Percentiles rank a stretch among this genome's conserved stretches.
Conservation (phyloP, 2,329 filamentous ascomycete species). For the Byssoonygena ceratinophila region DNA sequence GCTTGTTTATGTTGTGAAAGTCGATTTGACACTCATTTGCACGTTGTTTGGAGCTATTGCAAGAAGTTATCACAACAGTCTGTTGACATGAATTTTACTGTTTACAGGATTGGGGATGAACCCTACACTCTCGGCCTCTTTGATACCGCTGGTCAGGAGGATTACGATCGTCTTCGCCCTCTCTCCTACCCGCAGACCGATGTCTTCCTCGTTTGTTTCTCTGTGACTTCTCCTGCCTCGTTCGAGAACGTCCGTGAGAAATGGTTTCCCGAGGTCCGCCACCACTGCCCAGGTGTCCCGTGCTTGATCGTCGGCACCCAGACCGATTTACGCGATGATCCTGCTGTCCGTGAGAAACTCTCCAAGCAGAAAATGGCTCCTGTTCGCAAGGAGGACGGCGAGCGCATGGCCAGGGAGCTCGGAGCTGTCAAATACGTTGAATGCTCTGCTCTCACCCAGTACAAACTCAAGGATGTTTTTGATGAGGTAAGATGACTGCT, state of each 20-base stretch:
- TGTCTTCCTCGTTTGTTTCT: slow-evolving; percentile 99
- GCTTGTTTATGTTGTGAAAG: background rate
- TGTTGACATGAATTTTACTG: background rate
- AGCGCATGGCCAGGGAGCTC: slow-evolving; percentile 93
- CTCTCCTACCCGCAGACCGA: slow-evolving; percentile 99
- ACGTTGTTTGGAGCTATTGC: background rate
- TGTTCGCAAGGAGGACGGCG: slow-evolving; percentile 83
- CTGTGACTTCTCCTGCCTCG: slow-evolving; percentile 95
- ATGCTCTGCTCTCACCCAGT: slow-evolving; percentile 95
- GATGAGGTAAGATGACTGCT: slow-evolving; percentile 63
- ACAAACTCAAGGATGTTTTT: slow-evolving; percentile 97
- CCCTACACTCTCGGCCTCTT: slow-evolving; percentile 95
- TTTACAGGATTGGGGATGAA: slow-evolving; percentile 90
- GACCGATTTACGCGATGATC: slow-evolving; percentile 86
- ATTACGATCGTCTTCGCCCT: slow-evolving; percentile 98
- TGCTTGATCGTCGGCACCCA: slow-evolving; percentile 97
- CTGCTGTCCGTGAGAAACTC: slow-evolving; percentile 78
- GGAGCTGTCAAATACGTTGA: slow-evolving; percentile 98
- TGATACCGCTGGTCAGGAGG: slow-evolving; percentile 97
- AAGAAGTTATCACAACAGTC: background rate
- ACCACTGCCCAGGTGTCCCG: slow-evolving; percentile 95
- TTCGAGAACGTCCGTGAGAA: slow-evolving; percentile 99
- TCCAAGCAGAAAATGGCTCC: slow-evolving; percentile 93
- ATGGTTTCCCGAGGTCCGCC: slow-evolving; percentile 97
- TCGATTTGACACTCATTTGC: background rate